These are phyloP conservation scores for Heracleum sosnowskyi DNA, from an alignment of 129 eudicot species.

Conservation along the genomic window DNA sequence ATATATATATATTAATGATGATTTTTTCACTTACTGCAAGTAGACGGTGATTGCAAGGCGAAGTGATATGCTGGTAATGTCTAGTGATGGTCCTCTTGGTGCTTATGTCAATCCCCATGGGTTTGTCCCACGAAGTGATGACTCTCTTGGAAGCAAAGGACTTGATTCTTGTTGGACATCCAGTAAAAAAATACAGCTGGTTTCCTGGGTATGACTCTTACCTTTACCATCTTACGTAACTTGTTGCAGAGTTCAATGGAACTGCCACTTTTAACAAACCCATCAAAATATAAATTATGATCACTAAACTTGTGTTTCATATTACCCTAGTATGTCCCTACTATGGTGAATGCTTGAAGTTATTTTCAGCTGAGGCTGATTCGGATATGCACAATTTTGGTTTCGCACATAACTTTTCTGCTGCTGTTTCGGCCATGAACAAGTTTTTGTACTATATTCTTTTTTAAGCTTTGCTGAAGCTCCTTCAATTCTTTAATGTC, in stretches of 20 bases:
- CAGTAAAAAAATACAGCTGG: conserved; percentile 83
- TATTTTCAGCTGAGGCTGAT: too few relatives aligned
- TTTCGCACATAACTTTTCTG: neutral
- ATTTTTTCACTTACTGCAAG: too few relatives aligned
- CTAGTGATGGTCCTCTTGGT: conserved; percentile 96
- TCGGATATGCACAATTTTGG: neutral
- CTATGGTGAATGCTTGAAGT: neutral
- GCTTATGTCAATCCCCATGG: conserved; percentile 88
- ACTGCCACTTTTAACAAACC: neutral
- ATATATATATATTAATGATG: too few relatives aligned
- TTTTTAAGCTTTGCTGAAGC: neutral
- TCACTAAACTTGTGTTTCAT: neutral
- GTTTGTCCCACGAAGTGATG: conserved; percentile 72
- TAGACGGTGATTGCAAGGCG: too few relatives aligned
- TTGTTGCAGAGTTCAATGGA: neutral
- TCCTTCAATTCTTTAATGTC: too few relatives aligned
- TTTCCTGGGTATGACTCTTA: conserved; percentile 71
- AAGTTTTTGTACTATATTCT: too few relatives aligned
- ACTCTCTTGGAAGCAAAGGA: conserved; percentile 66
- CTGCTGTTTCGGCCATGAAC: neutral
- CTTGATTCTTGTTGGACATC: conserved; percentile 57
- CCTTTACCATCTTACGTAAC: neutral
- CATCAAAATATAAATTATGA: neutral
- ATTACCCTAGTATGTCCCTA: neutral
- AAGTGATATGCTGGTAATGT: too few relatives aligned